Evolutionary conservation across 2,329 filamentous ascomycete species (phyloP).

Genomic region (Gaeumannomyces sp.): DNA sequence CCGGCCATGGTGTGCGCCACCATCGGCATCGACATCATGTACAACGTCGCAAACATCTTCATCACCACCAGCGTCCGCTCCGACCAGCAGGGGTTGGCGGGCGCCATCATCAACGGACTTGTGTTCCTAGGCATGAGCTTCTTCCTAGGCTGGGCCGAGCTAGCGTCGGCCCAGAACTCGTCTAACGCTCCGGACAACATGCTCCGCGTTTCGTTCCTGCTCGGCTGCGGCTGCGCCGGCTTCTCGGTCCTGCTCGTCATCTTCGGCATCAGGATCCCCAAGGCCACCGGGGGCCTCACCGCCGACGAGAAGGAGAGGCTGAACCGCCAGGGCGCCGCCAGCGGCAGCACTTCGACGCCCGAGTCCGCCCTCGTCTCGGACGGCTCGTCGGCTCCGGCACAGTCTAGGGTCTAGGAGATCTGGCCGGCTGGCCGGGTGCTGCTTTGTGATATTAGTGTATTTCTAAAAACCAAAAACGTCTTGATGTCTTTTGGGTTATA

Average conservation of each 20-base stretch:
- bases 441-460: background rate
- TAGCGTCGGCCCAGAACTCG: slow-evolving; percentile 26
- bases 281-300: slow-evolving; percentile 51
- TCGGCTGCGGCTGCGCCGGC: slow-evolving; percentile 10
- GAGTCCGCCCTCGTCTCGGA: background rate
- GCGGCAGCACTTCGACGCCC: too few species aligned
- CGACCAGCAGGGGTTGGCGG: slow-evolving; percentile 56
- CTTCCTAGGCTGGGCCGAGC: slow-evolving; percentile 57
- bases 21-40: slow-evolving; percentile 59
- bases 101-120: slow-evolving; percentile 56
- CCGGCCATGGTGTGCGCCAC: slow-evolving; percentile 55
- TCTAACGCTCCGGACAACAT: background rate
- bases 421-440: background rate
- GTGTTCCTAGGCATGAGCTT: slow-evolving; percentile 59
- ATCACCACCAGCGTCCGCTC: slow-evolving; percentile 57
- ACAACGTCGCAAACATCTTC: slow-evolving; percentile 61
- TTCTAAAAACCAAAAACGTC: background rate
- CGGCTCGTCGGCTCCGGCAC: too few species aligned
- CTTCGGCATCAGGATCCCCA: slow-evolving; percentile 47
- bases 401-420: background rate
- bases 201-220: background rate
- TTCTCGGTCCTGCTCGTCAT: slow-evolving; percentile 22
- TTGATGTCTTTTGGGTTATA: background rate
- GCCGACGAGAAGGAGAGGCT: slow-evolving; percentile 41
- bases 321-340: background rate